Percentiles rank a stretch among this genome's conserved stretches.
These are phyloP conservation scores for Nakaseomyces delphensis DNA, from an alignment of 1,139 yeast genomes.

Conservation along the genomic window DNA sequence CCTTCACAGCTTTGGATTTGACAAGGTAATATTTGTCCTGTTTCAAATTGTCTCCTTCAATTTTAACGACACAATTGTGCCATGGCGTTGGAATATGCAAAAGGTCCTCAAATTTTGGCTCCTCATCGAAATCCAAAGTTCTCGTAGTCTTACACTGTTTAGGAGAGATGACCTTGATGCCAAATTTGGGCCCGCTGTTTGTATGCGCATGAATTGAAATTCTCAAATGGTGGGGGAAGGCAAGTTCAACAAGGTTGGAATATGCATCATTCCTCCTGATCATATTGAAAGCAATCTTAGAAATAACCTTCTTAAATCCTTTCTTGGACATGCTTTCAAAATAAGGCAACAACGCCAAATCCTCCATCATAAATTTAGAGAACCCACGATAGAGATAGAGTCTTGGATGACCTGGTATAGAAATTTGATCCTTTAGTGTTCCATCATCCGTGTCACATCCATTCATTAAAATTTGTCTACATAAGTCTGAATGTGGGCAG, in stretches of 20 bases:
- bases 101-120: constrained; percentile 38
- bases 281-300: constrained; percentile 55
- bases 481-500: constrained; percentile 31
- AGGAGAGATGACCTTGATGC: constrained; percentile 42
- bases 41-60: constrained; percentile 30
- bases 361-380: constrained; percentile 52
- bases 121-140: constrained; percentile 33
- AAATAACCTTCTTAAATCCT: constrained; percentile 42
- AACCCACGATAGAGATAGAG: constrained; percentile 48
- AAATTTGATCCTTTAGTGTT: constrained; percentile 31
- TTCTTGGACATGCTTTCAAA: constrained; percentile 38
- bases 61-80: constrained; percentile 49
- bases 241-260: constrained; percentile 50
- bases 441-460: constrained; percentile 39
- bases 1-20: constrained; percentile 31
- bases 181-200: constrained; percentile 51
- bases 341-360: constrained; percentile 38
- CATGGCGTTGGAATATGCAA: constrained; percentile 61
- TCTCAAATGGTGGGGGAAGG: constrained; percentile 52
- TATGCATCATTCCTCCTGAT: constrained; percentile 57
- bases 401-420: constrained; percentile 41
- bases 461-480: constrained; percentile 35
- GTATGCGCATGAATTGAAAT: constrained; percentile 54
- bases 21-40: constrained; percentile 29
- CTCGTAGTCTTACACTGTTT: constrained; percentile 37